Evolutionary conservation across 305 asterid species (phyloP).

Genomic region (Ajuga reptans): DNA sequence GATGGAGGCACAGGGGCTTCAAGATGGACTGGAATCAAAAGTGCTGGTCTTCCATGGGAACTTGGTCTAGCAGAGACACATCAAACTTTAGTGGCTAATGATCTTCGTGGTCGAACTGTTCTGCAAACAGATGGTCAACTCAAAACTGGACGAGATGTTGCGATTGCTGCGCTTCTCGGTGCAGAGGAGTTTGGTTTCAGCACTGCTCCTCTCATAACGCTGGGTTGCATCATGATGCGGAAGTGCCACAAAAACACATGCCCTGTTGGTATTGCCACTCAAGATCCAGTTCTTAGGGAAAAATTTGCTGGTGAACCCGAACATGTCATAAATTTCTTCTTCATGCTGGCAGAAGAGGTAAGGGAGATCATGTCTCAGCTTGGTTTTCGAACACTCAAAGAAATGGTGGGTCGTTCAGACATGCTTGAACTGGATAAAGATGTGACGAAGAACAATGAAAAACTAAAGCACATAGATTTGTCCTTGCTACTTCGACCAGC

Average conservation of each 20-base stretch:
- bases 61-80: constrained; percentile 99
- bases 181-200: constrained; percentile 99
- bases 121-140: constrained; percentile 98
- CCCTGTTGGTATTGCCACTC: constrained; percentile 98
- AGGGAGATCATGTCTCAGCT: constrained; percentile 91
- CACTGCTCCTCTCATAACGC: constrained; percentile 94
- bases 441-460: constrained; percentile 59
- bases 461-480: constrained; percentile 79
- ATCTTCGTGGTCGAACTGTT: constrained; percentile 91
- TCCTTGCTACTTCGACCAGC: constrained; percentile 91
- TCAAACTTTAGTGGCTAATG: constrained; percentile 96
- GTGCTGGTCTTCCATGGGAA: constrained; percentile 99
- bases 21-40: constrained; percentile 98
- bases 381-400: constrained; percentile 74
- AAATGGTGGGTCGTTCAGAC: constrained; percentile 97
- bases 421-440: constrained; percentile 85
- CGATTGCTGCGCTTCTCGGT: constrained; percentile 95
- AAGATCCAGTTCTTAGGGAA: constrained; percentile 92
- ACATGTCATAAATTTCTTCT: constrained; percentile 93
- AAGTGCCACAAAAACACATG: constrained; percentile 99
- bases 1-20: constrained; percentile 99
- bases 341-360: constrained; percentile 96
- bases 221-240: constrained; percentile 99
- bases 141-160: constrained; percentile 97
- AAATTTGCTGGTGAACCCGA: constrained; percentile 99